Evolutionary conservation across 495 filamentous ascomycete genomes (phyloP).

Genomic region (Penicillium flavigenum): DNA sequence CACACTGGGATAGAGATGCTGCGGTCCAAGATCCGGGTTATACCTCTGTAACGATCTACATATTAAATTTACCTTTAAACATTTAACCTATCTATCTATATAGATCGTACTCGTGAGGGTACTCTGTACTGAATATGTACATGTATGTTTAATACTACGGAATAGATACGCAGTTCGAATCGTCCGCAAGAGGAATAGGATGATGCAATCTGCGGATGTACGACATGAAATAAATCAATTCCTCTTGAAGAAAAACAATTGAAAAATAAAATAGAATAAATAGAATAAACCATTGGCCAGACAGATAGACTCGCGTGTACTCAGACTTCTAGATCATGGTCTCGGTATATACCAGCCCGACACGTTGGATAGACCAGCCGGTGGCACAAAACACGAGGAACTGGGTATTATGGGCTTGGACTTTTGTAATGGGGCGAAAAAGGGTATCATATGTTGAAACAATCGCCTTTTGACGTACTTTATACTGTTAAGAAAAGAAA

Average conservation of each 20-base stretch:
- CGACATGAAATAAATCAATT: background rate
- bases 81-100: background rate
- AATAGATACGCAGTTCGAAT: background rate
- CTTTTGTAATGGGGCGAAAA: background rate
- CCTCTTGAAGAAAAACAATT: background rate
- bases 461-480: background rate
- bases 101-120: background rate
- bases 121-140: too few relatives aligned
- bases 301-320: background rate
- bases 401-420: background rate
- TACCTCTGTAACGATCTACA: background rate
- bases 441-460: background rate
- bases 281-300: background rate
- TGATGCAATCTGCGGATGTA: background rate
- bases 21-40: background rate
- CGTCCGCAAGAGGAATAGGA: background rate
- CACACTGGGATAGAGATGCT: too few relatives aligned
- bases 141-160: background rate
- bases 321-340: background rate
- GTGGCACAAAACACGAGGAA: conserved; percentile 16
- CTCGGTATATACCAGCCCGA: conserved; percentile 3
- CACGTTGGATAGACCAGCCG: conserved; percentile 10
- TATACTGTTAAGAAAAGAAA: background rate
- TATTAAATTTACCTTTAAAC: background rate
- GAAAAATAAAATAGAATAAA: background rate